A percentile compares a stretch with the other conserved stretches of the same genome.
These are phyloP conservation scores for Phytophthora podocarpi DNA, from an alignment of 352 stramenopile species.

Conservation along the genomic window DNA sequence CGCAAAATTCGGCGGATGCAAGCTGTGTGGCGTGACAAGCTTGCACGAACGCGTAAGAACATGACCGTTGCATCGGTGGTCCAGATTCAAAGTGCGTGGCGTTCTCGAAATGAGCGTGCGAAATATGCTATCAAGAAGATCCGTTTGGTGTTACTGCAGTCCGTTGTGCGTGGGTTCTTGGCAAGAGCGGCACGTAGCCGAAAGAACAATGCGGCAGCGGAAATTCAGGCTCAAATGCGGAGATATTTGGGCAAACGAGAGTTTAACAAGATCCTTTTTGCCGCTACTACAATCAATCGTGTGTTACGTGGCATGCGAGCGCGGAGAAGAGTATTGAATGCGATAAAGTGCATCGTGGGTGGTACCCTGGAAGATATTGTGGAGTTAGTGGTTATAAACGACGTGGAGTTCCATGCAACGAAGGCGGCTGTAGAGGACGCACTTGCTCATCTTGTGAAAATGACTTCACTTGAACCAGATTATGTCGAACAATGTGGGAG, in stretches of 20 bases:
- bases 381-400: neutral
- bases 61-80: constrained; percentile 24
- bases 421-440: constrained; percentile 1
- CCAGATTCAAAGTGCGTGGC: constrained; percentile 40
- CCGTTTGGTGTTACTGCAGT: constrained; percentile 38
- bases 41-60: constrained; percentile 20
- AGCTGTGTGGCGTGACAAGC: constrained; percentile 34
- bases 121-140: constrained; percentile 39
- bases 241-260: constrained; percentile 21
- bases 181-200: constrained; percentile 11
- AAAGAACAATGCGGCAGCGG: constrained; percentile 20
- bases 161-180: constrained; percentile 31
- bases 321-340: constrained; percentile 8
- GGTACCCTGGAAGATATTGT: constrained; percentile 4
- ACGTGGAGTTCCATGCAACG: neutral
- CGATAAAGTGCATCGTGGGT: constrained; percentile 5
- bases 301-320: constrained; percentile 38
- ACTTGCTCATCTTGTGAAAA: constrained; percentile 5
- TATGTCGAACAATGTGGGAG: neutral
- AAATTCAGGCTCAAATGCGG: constrained; percentile 41
- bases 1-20: constrained; percentile 29
- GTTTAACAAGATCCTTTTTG: constrained; percentile 17
- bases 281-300: constrained; percentile 38
- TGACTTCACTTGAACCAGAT: neutral
- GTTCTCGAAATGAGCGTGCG: constrained; percentile 28